Base-by-base conservation (phyloP, 345 rosid species). In the Hirschfeldia incana region DNA sequence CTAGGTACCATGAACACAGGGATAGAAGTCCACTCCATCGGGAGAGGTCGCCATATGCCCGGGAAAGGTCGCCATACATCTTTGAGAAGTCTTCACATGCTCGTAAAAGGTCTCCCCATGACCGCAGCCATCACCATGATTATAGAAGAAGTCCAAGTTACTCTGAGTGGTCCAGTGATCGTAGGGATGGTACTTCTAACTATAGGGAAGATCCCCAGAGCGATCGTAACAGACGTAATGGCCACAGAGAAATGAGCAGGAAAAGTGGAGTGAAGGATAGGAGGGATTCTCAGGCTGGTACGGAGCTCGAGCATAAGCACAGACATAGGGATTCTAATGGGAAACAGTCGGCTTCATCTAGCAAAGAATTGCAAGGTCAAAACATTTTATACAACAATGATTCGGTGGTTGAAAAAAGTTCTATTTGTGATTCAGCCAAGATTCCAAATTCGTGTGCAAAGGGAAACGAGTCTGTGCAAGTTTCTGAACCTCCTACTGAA, bases 121-220 rank as follows among this genome's bases (percentile, higher is more conserved):
- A 87, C 49, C 85, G 93, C 72, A 85, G 83, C 82, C 91, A 83
- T 32, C 88, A 82, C 76, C 79, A 83, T 84, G 97, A 89, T 79
- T 84, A 88, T 80, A 90, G 97, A 83, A 87, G 87, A 85, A 94
- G 97, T 84, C 98, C 98, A 72, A 69, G 84, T 74, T 83, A 79
- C 83, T 84, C 88, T 51, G 95, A 83, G 72, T 84, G 85, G 84
- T 88, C 78, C 67, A 82, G 85, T 78, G 93, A 89, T 63, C 87
- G 89, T 76, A 92, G 87, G 81, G 98, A 90, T 78, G 81, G 77
- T 67, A 83, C 90, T 59, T 87, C 90, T 61, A 92, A 80, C 74
- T 81, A 69, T 82, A 26, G 58, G 75, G 98, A 95, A 76, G 83
- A 81, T 33, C 85, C 92, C 53, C 92, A 93, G 49, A 86, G 74